These are phyloP conservation scores for Verticillium zaregamsianum DNA, from an alignment of 2,329 filamentous ascomycete genomes.

Conservation along the genomic window DNA sequence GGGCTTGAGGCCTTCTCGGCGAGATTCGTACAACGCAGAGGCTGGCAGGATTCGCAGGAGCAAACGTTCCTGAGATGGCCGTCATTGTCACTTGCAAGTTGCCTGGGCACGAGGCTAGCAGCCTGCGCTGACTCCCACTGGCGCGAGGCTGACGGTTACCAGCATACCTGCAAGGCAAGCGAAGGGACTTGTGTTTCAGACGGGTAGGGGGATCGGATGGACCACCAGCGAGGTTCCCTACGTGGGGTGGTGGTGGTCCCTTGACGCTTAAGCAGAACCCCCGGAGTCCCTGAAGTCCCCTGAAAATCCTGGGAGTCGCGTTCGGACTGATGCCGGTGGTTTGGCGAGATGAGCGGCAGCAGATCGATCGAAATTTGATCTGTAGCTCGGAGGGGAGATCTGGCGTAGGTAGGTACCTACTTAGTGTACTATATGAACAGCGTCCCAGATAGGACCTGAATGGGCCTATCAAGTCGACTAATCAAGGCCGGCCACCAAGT, in stretches of 20 bases:
- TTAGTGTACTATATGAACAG: neutral
- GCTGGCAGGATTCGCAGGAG: neutral
- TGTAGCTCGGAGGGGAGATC: neutral
- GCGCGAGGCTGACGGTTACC: neutral
- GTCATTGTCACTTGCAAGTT: neutral
- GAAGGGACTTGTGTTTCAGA: neutral
- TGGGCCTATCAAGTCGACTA: neutral
- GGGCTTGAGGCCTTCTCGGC: neutral
- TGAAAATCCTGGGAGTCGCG: neutral
- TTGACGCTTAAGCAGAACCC: neutral
- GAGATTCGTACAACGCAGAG: neutral
- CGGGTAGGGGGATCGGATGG: neutral
- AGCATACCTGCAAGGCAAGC: neutral
- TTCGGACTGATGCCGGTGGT: neutral
- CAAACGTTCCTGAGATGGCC: neutral
- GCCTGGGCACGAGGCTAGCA: neutral
- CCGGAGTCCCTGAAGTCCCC: neutral
- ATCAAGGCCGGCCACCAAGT: neutral
- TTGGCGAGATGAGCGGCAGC: neutral
- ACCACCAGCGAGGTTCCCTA: neutral
- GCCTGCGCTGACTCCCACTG: neutral
- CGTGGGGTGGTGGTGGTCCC: neutral
- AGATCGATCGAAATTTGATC: neutral
- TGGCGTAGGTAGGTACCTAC: neutral
- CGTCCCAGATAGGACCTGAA: neutral